These are phyloP conservation scores for Leccinum pseudoinsigne DNA, from an alignment of 1,284 basidiomycete species.

Conservation along the genomic window DNA sequence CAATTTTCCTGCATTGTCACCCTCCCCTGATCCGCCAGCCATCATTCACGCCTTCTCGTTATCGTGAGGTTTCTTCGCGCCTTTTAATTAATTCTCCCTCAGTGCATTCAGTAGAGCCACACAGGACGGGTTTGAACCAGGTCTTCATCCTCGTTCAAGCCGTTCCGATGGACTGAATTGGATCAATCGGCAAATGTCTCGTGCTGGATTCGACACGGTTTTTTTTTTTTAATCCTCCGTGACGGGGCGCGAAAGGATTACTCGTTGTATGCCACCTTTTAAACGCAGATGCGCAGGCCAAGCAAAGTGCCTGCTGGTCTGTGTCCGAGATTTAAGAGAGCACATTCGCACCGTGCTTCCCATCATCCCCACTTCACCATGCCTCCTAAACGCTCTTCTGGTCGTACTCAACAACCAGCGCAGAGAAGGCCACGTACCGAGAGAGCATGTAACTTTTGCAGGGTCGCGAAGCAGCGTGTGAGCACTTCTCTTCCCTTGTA, in stretches of 20 bases:
- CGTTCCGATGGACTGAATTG: constrained; percentile 11
- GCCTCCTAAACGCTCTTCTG: constrained; percentile 13
- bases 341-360: constrained; percentile 2
- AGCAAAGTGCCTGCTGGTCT: constrained; percentile 8
- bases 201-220: constrained; percentile 11
- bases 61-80: constrained; percentile 32
- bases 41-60: constrained; percentile 32
- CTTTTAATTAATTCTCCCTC: constrained; percentile 30
- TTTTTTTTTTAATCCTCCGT: constrained; percentile 8
- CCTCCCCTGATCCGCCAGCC: constrained; percentile 32
- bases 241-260: constrained; percentile 11
- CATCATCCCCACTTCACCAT: constrained; percentile 18
- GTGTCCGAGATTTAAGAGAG: constrained; percentile 24
- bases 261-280: constrained; percentile 12
- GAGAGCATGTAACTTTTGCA: constrained; percentile 24
- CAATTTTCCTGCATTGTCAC: constrained; percentile 19
- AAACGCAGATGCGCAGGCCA: constrained; percentile 13
- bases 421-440: constrained; percentile 19
- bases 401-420: constrained; percentile 8
- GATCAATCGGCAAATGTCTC: constrained; percentile 22
- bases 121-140: constrained; percentile 12
- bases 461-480: constrained; percentile 21
- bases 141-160: constrained; percentile 16
- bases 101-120: constrained; percentile 15
- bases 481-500: constrained; percentile 5